Evolutionary conservation across 2,329 filamentous ascomycete genomes (phyloP), one percentile per base, ranked within the genome.

Genomic region (Tolypocladium cylindrosporum): DNA sequence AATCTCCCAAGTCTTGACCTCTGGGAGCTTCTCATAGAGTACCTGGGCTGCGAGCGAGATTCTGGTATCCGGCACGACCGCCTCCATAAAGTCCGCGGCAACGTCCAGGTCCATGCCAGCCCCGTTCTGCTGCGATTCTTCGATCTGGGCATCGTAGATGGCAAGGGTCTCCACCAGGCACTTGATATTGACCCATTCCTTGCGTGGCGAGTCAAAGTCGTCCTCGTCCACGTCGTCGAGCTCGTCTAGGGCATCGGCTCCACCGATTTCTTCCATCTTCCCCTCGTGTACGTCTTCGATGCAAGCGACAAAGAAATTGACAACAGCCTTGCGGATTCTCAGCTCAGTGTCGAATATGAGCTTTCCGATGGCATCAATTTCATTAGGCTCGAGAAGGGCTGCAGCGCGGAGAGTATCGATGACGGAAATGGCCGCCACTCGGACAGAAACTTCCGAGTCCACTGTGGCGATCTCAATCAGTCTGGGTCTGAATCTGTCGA

Each of bases 391-490:
- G 1, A 99, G 80, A 71, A 97, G 84, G 31, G 91, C 93, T 7
- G 87, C 88, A 61, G 91, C 86, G 57, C 93, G 86, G 58, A 99
- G 81, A 31, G 87, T 80, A 63, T 96, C 90, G 21, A 97, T 84
- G 45, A 96, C 81, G 56, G 90, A 84, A 54, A 99, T 88, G 10
- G 90, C 88, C 8, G 86, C 81, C 9, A 91, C 88, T 41, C 94
- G 86, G 37, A 97, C 91, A 56, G 81, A 82, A 16, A 88, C 77
- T 64, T 99, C 94, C 0, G 88, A 83, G 71, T 99, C 94, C 61
- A 85, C 84, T 8, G 88, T 90, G 0, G 92, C 92, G 78, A 99
- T 97, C 74, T 99, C 94, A 34, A 97, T 88, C 43, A 99, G 79
- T 36, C 94, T 86, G 7, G 87, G 79, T 54, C 92, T 83, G 72